These are phyloP conservation scores for Vitis rupestris DNA, from an alignment of 164 flowering plant genomes.

Conservation along the genomic window DNA sequence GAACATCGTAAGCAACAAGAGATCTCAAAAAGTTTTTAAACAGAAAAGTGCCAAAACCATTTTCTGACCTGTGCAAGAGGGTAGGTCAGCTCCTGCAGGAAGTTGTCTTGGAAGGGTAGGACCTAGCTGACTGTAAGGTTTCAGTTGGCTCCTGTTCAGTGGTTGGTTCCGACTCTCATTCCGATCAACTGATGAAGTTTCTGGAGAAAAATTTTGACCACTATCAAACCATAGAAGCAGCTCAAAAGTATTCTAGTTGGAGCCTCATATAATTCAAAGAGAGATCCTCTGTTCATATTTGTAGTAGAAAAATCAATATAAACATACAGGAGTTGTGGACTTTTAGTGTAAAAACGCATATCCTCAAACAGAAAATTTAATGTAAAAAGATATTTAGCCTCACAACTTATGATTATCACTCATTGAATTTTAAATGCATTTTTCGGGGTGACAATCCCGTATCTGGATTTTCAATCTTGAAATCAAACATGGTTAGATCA, in stretches of 20 bases:
- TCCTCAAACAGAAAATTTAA: background rate
- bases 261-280: background rate
- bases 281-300: background rate
- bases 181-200: slow-evolving; percentile 45
- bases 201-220: slow-evolving; percentile 30
- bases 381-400: background rate
- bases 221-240: slow-evolving; percentile 4
- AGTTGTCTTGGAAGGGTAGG: slow-evolving; percentile 71
- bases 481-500: too few species aligned
- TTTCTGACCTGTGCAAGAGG: slow-evolving; percentile 71
- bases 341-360: background rate
- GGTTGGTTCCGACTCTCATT: slow-evolving; percentile 57
- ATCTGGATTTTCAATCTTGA: too few species aligned
- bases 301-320: background rate
- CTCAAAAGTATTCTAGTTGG: background rate
- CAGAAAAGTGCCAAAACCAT: background rate
- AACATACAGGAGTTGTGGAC: background rate
- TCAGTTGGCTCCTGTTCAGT: slow-evolving; percentile 40
- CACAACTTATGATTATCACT: too few species aligned
- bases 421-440: too few species aligned
- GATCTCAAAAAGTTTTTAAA: background rate
- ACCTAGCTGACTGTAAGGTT: slow-evolving; percentile 36
- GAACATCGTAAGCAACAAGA: too few species aligned
- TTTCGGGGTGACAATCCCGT: too few species aligned
- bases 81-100: slow-evolving; percentile 82